phyloP scores from a whole-genome alignment of 805 yeast genomes.

The Teunomyces atbi region DNA sequence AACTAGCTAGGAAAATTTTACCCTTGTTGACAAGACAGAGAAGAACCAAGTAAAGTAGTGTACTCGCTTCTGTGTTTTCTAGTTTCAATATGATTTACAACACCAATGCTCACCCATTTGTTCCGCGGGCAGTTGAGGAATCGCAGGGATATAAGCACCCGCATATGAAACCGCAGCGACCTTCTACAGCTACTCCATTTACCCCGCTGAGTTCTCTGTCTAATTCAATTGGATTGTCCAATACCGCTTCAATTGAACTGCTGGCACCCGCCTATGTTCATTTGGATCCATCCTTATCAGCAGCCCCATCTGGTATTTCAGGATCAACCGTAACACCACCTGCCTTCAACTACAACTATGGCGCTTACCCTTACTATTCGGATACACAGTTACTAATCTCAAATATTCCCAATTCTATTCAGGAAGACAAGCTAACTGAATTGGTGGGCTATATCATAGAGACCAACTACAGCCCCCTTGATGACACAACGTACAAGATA shows the following conservation, averaged over 20 bases:
- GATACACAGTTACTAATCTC: slow-evolving; percentile 4
- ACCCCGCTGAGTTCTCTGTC: background rate
- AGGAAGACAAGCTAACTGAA: slow-evolving; percentile 11
- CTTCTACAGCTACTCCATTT: background rate
- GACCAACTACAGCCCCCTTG: slow-evolving; percentile 9
- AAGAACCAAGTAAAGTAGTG: background rate
- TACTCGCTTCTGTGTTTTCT: background rate
- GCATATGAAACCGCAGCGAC: background rate
- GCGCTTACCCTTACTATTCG: background rate
- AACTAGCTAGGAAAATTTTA: background rate
- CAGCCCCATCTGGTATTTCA: background rate
- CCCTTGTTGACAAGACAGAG: background rate
- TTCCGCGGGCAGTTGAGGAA: slow-evolving; percentile 1
- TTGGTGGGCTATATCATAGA: slow-evolving; percentile 16
- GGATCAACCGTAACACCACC: background rate
- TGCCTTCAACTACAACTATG: background rate
- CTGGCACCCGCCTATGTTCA: background rate
- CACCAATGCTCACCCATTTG: slow-evolving; percentile 6
- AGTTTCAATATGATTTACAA: background rate
- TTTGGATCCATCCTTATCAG: background rate
- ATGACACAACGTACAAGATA: slow-evolving; percentile 6
- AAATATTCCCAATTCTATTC: slow-evolving; percentile 12
- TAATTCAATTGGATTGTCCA: background rate
- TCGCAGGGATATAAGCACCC: background rate
- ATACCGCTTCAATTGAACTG: background rate